Evolutionary conservation across 306 rosid genomes (phyloP), one percentile per base, ranked within the genome.

Genomic region (Cyamopsis tetragonoloba): DNA sequence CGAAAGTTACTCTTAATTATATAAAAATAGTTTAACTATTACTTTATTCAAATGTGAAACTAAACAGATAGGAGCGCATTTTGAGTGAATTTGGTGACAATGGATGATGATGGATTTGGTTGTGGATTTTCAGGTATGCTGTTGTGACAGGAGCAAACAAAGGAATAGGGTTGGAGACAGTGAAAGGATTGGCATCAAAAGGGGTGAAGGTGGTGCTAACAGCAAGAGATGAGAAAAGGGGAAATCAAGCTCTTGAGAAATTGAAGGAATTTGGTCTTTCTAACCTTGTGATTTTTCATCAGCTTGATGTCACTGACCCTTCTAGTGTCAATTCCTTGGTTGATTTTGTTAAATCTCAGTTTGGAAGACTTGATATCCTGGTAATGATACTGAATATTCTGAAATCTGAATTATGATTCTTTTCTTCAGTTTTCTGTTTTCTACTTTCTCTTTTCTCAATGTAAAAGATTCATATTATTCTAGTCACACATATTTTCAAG

Each of bases 91-190:
- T 30, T 56, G 23, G 7, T 46, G 5, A 41, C 42, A 53, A 0
- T 39, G 7, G 31, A 26, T 50, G n/a, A 38, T 51, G 3, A 18
- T 35, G 4, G 6, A 0, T 15, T 46, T 68, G 41, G 17, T 4
- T 63, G 9, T 46, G 7, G n/a, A n/a, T 3, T 34, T 48, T 39
- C 65, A 81, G 85, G 66, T 81, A 68, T 77, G 85, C 85, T 12
- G 82, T 81, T 6, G 85, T 81, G n/a, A 81, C 80, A 26, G 85
- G 85, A 24, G 55, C 79, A 19, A 81, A 81, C 39, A 81, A 81
- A 53, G 85, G 85, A 57, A 18, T 81, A 31, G 85, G 85, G 22
- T 68, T 68, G 14, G 82, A 66, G 14, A 77, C 70, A 38, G 75
- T 74, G 7, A 73, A 73, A 62, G 74, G 75, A 27, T 57, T 81